Percentiles rank a stretch among this genome's conserved stretches.
Conservation (phyloP, 2,329 filamentous ascomycete species). For the Berkeleyomyces rouxiae region DNA sequence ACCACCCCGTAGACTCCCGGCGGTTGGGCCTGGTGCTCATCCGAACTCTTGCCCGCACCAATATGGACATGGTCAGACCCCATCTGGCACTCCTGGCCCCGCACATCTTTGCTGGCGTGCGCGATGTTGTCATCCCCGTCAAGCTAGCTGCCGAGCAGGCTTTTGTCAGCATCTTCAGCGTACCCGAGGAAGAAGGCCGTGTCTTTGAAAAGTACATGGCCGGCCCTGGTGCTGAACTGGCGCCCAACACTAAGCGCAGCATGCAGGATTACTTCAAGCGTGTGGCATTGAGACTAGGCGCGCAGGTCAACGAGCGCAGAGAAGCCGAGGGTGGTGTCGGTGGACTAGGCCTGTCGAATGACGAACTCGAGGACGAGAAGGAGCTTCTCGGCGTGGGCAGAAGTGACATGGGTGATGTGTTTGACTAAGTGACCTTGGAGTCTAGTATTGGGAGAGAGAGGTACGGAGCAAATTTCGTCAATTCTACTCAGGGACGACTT, state of each 20-base stretch:
- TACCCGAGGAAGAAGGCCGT: slow-evolving; percentile 69
- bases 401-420: slow-evolving; percentile 40
- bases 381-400: slow-evolving; percentile 94
- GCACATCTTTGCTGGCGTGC: slow-evolving; percentile 74
- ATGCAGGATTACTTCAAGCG: slow-evolving; percentile 98
- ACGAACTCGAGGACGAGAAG: slow-evolving; percentile 85
- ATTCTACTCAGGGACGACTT: too few relatives aligned
- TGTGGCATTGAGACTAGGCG: slow-evolving; percentile 68
- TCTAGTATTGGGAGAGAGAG: neutral
- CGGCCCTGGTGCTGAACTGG: slow-evolving; percentile 47
- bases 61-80: slow-evolving; percentile 65
- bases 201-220: slow-evolving; percentile 86
- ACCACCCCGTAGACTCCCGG: slow-evolving; percentile 64
- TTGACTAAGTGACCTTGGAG: slow-evolving; percentile 9
- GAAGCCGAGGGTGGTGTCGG: slow-evolving; percentile 84
- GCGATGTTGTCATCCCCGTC: slow-evolving; percentile 83
- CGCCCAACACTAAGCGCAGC: slow-evolving; percentile 60
- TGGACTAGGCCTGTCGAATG: slow-evolving; percentile 69
- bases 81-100: slow-evolving; percentile 67
- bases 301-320: slow-evolving; percentile 71
- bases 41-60: slow-evolving; percentile 64
- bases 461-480: too few relatives aligned
- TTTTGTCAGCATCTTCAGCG: slow-evolving; percentile 78
- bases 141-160: slow-evolving; percentile 91
- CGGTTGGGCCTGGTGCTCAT: slow-evolving; percentile 75